Evolutionary conservation across 2,329 filamentous ascomycete species (phyloP), one percentile per base, ranked within the genome.

Genomic region (Pseudogymnoascus sp.): DNA sequence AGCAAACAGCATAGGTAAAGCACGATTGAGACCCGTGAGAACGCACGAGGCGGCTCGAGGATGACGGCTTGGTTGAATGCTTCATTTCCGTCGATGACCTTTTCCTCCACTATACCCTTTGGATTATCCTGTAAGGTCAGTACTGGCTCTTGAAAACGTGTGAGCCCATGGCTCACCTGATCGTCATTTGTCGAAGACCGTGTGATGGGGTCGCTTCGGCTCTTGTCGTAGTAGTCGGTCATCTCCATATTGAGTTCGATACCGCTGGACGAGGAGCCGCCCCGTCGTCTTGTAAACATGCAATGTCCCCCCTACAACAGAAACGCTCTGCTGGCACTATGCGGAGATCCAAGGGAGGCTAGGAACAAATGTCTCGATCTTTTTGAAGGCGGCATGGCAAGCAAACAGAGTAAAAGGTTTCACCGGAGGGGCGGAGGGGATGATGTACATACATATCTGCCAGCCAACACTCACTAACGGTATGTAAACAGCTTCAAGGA

Each of bases 1-100:
- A 80, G 65, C 62, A 79, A 67, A 62, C 76, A 80, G 67, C 77
- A 76, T 60, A 65, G 64, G 63, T 80, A 80, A 64, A 79, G 70
- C 65, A 78, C 64, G 61, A 77, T 59, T 47, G 77, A 76, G 37
- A 70, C 63, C 35, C 63, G 70, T 33, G 74, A 75, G 69, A 73
- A 79, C 47, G 76, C 71, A 36, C 65, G 71, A 22, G 78, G 76
- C 7, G 79, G 78, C 67, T 84, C 81, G 71, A 79, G 78, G 67
- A 81, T 68, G 70, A 79, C 75, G 20, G 82, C 82, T 70, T 84
- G 78, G 65, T 79, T 77, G 71, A 78, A 83, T 58, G 80, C 79
- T 65, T 81, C 79, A 65, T 77, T 78, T 63, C 81, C 81, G 22
- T 68, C 74, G 66, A 83, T 74, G 62, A 80, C 73, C 66, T 77